Percentiles rank a stretch among this genome's conserved stretches.
These are phyloP conservation scores for Cnidoscolus chayamansa DNA, from an alignment of 441 rosid species.

Conservation along the genomic window DNA sequence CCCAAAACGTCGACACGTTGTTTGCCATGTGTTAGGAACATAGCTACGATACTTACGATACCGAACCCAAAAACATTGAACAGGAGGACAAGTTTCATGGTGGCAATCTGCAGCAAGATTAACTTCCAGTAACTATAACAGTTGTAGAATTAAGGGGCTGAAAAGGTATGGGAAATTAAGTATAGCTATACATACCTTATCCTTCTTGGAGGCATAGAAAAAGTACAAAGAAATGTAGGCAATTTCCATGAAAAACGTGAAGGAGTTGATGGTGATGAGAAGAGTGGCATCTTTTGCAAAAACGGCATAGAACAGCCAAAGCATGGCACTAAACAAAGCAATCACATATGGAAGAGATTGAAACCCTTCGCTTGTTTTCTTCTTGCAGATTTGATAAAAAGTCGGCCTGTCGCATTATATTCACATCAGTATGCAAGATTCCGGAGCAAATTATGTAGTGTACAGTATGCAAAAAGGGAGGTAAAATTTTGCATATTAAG, in stretches of 20 bases:
- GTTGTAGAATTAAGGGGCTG: not conserved
- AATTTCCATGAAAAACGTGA: slow-evolving; percentile 42
- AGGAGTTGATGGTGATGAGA: slow-evolving; percentile 62
- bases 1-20: slow-evolving; percentile 52
- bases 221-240: slow-evolving; percentile 48
- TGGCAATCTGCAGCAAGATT: slow-evolving; percentile 36
- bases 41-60: slow-evolving; percentile 33
- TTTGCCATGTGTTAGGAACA: slow-evolving; percentile 35
- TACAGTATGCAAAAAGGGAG: too few relatives aligned
- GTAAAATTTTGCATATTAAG: too few relatives aligned
- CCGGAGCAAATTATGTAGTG: too few relatives aligned
- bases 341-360: slow-evolving; percentile 71
- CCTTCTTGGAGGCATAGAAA: slow-evolving; percentile 57
- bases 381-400: slow-evolving; percentile 56
- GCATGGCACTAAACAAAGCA: slow-evolving; percentile 65
- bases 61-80: slow-evolving; percentile 57
- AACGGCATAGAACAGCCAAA: slow-evolving; percentile 73
- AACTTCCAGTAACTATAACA: too few relatives aligned
- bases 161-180: not conserved
- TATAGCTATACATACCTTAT: slow-evolving; percentile 31
- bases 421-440: not conserved
- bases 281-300: slow-evolving; percentile 41
- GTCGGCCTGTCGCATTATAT: slow-evolving; percentile 45
- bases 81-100: slow-evolving; percentile 45
- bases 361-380: slow-evolving; percentile 65